Percentiles rank a stretch among this genome's conserved stretches.
Evolutionary conservation across 2,329 filamentous ascomycete species (phyloP).

Genomic region (Pseudopyricularia cyperi): DNA sequence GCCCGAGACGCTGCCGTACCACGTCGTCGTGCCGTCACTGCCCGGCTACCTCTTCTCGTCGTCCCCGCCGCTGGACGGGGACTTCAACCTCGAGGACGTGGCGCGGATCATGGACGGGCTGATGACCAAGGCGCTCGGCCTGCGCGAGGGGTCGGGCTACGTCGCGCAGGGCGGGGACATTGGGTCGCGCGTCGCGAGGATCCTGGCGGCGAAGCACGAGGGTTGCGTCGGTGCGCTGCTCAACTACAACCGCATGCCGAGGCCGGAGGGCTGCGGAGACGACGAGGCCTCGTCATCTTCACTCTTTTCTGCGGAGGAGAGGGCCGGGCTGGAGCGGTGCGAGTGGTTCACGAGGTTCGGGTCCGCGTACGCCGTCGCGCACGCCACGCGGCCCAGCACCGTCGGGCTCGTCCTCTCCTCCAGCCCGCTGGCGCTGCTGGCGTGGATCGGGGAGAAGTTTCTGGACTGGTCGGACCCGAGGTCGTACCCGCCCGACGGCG

Average conservation of each 20-base stretch:
- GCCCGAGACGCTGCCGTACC: constrained; percentile 36
- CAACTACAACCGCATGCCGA: background rate
- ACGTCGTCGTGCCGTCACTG: constrained; percentile 41
- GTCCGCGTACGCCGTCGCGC: constrained; percentile 1
- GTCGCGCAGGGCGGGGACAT: constrained; percentile 45
- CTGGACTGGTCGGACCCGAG: constrained; percentile 35
- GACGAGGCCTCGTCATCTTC: constrained; percentile 8
- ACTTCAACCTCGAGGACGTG: constrained; percentile 25
- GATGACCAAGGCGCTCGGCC: constrained; percentile 35
- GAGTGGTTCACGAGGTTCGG: background rate
- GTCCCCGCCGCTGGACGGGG: constrained; percentile 27
- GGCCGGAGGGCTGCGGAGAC: constrained; percentile 6
- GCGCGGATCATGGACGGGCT: constrained; percentile 34
- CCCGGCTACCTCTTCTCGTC: constrained; percentile 39
- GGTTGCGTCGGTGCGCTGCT: constrained; percentile 2
- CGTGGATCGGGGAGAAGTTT: constrained; percentile 39
- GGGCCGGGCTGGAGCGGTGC: constrained; percentile 11
- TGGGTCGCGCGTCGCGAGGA: constrained; percentile 15
- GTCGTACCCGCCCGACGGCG: constrained; percentile 4
- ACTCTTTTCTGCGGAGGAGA: constrained; percentile 20
- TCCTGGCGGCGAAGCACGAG: constrained; percentile 6
- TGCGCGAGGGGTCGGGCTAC: constrained; percentile 31
- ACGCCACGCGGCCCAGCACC: constrained; percentile 28
- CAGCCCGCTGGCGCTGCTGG: constrained; percentile 33
- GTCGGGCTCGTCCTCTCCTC: constrained; percentile 39